Conservation (phyloP, 106 monocot species). For the Chionographis japonica region DNA sequence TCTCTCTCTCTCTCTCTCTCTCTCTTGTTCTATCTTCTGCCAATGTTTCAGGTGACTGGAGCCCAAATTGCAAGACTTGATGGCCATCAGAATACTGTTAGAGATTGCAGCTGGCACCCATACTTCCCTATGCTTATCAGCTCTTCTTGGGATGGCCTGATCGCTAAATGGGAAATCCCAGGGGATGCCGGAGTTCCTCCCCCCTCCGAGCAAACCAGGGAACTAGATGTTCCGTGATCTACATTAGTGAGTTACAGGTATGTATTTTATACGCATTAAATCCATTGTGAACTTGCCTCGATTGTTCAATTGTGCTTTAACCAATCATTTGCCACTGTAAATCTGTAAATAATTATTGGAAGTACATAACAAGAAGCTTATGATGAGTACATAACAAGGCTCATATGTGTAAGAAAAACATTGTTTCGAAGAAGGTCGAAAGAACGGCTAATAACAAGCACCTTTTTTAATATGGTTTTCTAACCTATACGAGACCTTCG, state of each 20-base stretch:
- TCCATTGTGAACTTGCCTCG: background rate
- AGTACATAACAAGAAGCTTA: too few relatives aligned
- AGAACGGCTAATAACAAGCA: too few relatives aligned
- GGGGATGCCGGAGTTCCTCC: conserved; percentile 13
- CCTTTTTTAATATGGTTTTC: too few relatives aligned
- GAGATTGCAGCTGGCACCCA: conserved; percentile 93
- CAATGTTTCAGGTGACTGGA: conserved; percentile 52
- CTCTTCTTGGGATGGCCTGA: conserved; percentile 70
- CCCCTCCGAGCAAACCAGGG: conserved; percentile 5
- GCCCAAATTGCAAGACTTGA: conserved; percentile 51
- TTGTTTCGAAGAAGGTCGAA: too few relatives aligned
- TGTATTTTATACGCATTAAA: background rate
- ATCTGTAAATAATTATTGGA: background rate
- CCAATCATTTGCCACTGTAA: background rate
- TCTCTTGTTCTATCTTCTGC: background rate
- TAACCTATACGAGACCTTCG: too few relatives aligned
- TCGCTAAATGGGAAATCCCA: conserved; percentile 63
- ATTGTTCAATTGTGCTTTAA: too few relatives aligned
- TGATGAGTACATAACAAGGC: too few relatives aligned
- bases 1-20: background rate
- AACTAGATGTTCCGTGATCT: background rate
- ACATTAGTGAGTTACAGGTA: background rate
- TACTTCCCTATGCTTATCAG: conserved; percentile 60
- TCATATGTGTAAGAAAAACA: too few relatives aligned
- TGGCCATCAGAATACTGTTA: conserved; percentile 42